Conservation (phyloP, 768 basidiomycete genomes). For the Crepidotus variabilis region DNA sequence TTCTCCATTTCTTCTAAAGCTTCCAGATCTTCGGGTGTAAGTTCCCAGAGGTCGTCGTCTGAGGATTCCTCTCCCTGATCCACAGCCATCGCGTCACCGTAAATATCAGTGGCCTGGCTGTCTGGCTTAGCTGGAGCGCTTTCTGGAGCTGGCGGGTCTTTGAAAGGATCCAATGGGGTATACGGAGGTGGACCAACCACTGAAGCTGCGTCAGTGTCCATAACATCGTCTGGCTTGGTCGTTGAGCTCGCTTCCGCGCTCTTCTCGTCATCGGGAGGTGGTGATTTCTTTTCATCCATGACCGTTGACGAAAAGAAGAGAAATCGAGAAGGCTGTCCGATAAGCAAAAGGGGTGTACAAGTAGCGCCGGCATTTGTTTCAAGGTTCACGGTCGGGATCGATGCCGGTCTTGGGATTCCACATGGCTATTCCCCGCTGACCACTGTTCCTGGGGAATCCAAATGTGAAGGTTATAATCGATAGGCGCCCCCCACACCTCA, state of each 20-base stretch:
- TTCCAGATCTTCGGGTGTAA: background rate
- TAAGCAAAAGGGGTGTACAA: background rate
- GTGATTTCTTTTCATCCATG: background rate
- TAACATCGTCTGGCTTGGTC: background rate
- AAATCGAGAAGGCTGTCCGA: background rate
- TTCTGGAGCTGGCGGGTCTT: background rate
- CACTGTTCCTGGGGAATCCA: background rate
- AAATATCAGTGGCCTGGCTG: background rate
- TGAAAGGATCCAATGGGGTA: background rate
- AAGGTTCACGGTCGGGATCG: background rate
- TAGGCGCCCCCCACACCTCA: background rate
- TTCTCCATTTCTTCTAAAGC: background rate
- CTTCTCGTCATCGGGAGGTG: background rate
- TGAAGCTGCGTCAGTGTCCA: background rate
- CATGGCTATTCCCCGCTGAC: conserved; percentile 1
- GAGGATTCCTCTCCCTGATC: background rate
- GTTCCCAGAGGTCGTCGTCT: background rate
- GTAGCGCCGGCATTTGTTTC: background rate
- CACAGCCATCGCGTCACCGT: background rate
- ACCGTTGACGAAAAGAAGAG: background rate
- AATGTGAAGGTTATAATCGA: background rate
- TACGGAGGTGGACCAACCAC: background rate
- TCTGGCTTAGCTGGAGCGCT: background rate
- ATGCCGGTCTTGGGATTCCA: background rate
- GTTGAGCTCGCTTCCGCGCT: background rate